phyloP scores from a whole-genome alignment of 164 flowering plant genomes.

The Sedum album region DNA sequence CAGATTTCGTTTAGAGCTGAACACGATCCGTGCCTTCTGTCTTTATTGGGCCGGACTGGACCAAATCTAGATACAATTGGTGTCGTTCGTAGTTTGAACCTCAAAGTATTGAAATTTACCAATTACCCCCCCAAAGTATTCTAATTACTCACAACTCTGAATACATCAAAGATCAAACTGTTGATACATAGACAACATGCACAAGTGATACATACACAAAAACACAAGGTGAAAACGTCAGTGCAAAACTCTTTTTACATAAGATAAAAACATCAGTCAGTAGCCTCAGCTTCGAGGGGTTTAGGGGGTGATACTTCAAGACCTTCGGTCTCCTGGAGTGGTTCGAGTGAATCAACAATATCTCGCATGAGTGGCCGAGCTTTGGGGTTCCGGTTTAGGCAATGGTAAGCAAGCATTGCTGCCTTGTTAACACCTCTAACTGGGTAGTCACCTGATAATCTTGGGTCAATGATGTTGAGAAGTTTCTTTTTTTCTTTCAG shows the following conservation, averaged over 20 bases:
- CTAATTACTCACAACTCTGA: neutral
- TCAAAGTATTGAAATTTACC: too few species aligned
- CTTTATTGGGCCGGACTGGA: neutral
- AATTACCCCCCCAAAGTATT: neutral
- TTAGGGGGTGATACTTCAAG: slow-evolving; percentile 1
- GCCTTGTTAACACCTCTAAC: slow-evolving; percentile 77
- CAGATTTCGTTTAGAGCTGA: neutral
- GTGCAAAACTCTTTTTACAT: neutral
- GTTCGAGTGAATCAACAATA: slow-evolving; percentile 81
- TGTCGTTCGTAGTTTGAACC: too few species aligned
- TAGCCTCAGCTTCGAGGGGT: neutral
- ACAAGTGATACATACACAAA: neutral
- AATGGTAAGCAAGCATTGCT: slow-evolving; percentile 88
- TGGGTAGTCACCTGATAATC: slow-evolving; percentile 72
- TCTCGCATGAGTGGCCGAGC: slow-evolving; percentile 95
- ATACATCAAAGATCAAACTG: neutral
- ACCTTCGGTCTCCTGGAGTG: slow-evolving; percentile 42
- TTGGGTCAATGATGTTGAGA: slow-evolving; percentile 66
- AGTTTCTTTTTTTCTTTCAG: slow-evolving; percentile 72
- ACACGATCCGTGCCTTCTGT: neutral
- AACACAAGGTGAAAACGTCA: neutral
- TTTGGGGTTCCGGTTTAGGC: slow-evolving; percentile 76
- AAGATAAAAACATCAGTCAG: neutral
- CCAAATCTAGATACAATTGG: too few species aligned
- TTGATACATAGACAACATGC: neutral